Base-by-base conservation (phyloP, 2,329 filamentous ascomycete genomes). In the Raffaelea arxii region DNA sequence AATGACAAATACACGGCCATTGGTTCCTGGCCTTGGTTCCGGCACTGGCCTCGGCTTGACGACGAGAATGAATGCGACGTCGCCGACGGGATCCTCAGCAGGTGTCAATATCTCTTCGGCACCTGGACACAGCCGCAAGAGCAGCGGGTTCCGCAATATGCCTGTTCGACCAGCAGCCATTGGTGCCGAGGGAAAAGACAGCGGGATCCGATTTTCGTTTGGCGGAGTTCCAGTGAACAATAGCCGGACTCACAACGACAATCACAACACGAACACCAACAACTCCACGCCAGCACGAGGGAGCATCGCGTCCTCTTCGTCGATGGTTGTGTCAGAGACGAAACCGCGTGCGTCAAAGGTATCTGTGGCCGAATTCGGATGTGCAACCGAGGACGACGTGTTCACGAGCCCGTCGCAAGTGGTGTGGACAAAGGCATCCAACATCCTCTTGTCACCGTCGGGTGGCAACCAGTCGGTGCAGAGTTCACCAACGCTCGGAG, bases 171-270 rank as follows among this genome's bases (percentile, higher is more conserved):
- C n/a, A n/a, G n/a, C n/a, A n/a, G n/a, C n/a, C n/a, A n/a, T n/a
- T n/a, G n/a, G n/a, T n/a, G n/a, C n/a, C n/a, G n/a, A n/a, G n/a
- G 18, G n/a, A 9, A n/a, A 4, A 14, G 22, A 37, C 40, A 48
- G 44, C 36, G 46, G 45, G 27, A 47, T 46, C 12, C 47, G 47
- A 11, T 22, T 32, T 7, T 47, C 49, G 12, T 51, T 49, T 47
- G 47, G 47, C 36, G 45, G 23, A 2, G n/a, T n/a, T n/a, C 24
- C 19, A 2, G 35, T 4, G 12, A 39, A 39, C 12, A 21, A 19
- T 19, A 21, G 19, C 37, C 4, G 19, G 12, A 18, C 41, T 6
- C 7, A 37, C 14, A 37, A 37, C 6, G 16, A 37, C 6, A 37
- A 35, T 22, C n/a, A 22, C 19, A 41, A 3, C 38, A 40, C 11